phyloP scores from a whole-genome alignment of 148 eudicot species.

The Mesembryanthemum crystallinum region DNA sequence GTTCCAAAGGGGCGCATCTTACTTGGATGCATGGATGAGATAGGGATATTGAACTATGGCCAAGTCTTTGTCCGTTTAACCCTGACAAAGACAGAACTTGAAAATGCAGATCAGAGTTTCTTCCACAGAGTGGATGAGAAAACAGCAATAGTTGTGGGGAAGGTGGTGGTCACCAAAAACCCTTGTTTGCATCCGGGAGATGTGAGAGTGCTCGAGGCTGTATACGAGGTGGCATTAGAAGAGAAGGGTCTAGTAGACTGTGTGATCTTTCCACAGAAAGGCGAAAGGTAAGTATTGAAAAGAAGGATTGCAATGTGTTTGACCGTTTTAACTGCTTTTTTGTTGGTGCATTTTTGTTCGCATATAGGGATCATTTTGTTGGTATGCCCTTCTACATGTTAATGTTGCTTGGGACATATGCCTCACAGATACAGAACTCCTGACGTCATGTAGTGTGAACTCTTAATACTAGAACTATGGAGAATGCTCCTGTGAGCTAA shows the following conservation, averaged over 20 bases:
- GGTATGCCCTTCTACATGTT: neutral
- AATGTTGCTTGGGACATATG: neutral
- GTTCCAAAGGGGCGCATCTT: constrained; percentile 82
- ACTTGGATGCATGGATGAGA: constrained; percentile 90
- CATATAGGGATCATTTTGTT: neutral
- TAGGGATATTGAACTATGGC: constrained; percentile 73
- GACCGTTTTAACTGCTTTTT: neutral
- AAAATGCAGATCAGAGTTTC: constrained; percentile 39
- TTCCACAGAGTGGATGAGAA: constrained; percentile 65
- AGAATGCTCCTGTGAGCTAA: neutral
- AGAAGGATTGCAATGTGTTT: neutral
- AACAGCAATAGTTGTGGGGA: constrained; percentile 60
- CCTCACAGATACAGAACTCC: neutral
- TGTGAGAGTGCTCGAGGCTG: constrained; percentile 90
- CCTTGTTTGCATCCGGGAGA: constrained; percentile 99
- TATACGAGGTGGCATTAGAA: constrained; percentile 60
- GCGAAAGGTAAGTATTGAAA: constrained; percentile 55
- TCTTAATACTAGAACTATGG: neutral
- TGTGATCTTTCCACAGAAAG: constrained; percentile 88
- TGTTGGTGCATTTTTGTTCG: neutral
- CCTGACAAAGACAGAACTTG: constrained; percentile 55
- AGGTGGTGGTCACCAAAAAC: constrained; percentile 88
- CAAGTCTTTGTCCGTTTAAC: constrained; percentile 78
- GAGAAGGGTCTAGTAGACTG: constrained; percentile 70
- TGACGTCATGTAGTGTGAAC: neutral